These are phyloP conservation scores for Rhododendron simsii DNA, from an alignment of 148 eudicot species.

Conservation along the genomic window DNA sequence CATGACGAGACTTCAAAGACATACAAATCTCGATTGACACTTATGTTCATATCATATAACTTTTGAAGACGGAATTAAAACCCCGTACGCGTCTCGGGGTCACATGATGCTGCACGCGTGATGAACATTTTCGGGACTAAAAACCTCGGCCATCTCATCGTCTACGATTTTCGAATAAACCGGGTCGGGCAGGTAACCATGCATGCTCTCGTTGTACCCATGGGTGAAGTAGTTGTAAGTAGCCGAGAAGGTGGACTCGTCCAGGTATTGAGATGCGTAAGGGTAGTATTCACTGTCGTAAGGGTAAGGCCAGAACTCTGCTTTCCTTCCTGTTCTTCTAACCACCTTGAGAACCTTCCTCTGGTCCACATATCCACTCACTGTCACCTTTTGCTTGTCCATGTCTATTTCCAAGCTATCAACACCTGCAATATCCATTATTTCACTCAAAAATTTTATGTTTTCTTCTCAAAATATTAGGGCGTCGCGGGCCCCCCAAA, in stretches of 20 bases:
- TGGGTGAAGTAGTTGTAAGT: slow-evolving; percentile 43
- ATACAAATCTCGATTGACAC: not conserved
- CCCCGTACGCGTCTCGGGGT: not conserved
- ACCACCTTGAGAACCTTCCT: slow-evolving; percentile 35
- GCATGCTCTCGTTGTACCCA: slow-evolving; percentile 35
- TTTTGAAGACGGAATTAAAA: no score
- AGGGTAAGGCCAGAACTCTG: slow-evolving; percentile 42
- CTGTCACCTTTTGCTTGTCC: slow-evolving; percentile 49
- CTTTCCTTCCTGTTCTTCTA: slow-evolving; percentile 40
- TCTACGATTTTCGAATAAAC: slow-evolving; percentile 17
- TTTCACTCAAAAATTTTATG: no score
- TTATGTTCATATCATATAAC: no score
- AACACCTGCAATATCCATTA: slow-evolving; percentile 25
- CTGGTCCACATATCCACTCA: slow-evolving; percentile 33
- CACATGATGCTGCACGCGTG: slow-evolving; percentile 40
- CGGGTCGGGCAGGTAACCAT: slow-evolving; percentile 31
- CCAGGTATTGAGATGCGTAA: slow-evolving; percentile 28
- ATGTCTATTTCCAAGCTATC: slow-evolving; percentile 44
- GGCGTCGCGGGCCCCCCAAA: not conserved
- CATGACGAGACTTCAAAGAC: not conserved
- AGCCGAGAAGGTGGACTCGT: slow-evolving; percentile 28
- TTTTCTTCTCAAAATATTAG: not conserved
- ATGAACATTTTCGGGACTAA: slow-evolving; percentile 38
- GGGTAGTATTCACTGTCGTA: slow-evolving; percentile 36
- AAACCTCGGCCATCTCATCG: slow-evolving; percentile 21